Evolutionary conservation across 2,329 filamentous ascomycete genomes (phyloP).

Genomic region (Colletotrichum lentis): DNA sequence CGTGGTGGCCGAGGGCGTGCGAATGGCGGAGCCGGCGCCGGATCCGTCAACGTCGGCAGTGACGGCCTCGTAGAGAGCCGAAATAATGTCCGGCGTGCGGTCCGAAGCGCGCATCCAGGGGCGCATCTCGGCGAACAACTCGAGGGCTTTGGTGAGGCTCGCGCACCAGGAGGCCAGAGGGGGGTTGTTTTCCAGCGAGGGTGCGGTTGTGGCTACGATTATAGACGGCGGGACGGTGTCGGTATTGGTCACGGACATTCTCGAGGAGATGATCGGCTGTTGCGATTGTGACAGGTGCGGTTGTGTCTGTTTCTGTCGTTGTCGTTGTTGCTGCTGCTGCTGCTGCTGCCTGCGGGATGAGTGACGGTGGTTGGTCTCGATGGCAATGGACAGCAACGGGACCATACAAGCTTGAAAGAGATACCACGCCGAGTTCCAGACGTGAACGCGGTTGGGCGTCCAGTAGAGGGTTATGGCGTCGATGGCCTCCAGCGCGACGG

Average conservation of each 20-base stretch:
- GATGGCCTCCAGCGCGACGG: conserved; percentile 44
- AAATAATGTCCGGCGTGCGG: conserved; percentile 42
- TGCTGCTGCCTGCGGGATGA: not conserved
- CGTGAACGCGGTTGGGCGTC: conserved; percentile 46
- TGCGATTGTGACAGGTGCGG: not conserved
- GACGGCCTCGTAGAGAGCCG: conserved; percentile 43
- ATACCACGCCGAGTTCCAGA: conserved; percentile 47
- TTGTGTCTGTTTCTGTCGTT: not conserved
- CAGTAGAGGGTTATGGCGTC: conserved; percentile 46
- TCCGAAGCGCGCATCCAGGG: conserved; percentile 44
- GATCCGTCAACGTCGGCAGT: conserved; percentile 39
- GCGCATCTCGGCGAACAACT: conserved; percentile 44
- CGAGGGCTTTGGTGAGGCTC: conserved; percentile 41
- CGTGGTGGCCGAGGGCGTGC: conserved; percentile 41
- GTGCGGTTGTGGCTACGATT: not conserved
- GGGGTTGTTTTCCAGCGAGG: not conserved
- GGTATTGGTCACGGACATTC: not conserved
- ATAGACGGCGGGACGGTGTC: conserved; percentile 10
- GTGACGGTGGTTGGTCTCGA: conserved; percentile 36
- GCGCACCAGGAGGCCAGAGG: conserved; percentile 39
- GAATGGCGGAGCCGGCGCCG: conserved; percentile 29
- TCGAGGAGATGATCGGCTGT: not conserved
- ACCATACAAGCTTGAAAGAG: conserved; percentile 47
- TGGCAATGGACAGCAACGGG: conserved; percentile 44
- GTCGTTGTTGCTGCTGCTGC: conserved; percentile 6